Evolutionary conservation across 768 basidiomycete species (phyloP), one percentile per base, ranked within the genome.

Genomic region (Wakefieldia striispora): DNA sequence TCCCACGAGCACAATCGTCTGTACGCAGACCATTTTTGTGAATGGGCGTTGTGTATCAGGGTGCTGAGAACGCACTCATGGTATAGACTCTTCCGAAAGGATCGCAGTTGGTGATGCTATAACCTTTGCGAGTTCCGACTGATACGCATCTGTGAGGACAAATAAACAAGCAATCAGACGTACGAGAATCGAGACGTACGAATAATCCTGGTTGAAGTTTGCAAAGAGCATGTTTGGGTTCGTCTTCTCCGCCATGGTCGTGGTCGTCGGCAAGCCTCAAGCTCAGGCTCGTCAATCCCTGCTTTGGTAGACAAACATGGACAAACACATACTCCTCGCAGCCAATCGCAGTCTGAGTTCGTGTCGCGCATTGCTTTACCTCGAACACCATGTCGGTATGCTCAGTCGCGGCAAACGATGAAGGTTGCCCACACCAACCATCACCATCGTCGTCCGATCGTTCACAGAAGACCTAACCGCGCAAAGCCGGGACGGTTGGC

Each of bases 181-280:
- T 12, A 27, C 26, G 16, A 27, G 31, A 7, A 4, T 37, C 0
- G 0, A 16, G 19, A 64, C 87, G 48, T 68, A 94, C 84, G 92
- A 93, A 69, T 92, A 95, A 67, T 98, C 95, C 64, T 98, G 95
- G 70, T 98, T 98, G 77, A 97, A 97, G 73, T 94, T 95, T 41
- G 91, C 91, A 58, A 91, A 92, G 37, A 92, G 73, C 85, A 82
- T 80, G 63, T 73, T 79, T 33, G 73, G 68, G 38, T 75, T 74
- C 42, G 68, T 63, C 43, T 63, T 61, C 46, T 74, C 72, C 3
- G 70, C 62, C 72, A 73, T 74, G 50, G 56, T 58, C 19, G 58
- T 49, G 38, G 51, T 37, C 31, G 42, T 43, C 49, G 38, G 38
- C 49, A 43, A 48, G 3, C 3, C 1, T 24, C 37, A 35, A 34